Conservation (phyloP, 768 basidiomycete species). For the Tricholomella constricta region DNA sequence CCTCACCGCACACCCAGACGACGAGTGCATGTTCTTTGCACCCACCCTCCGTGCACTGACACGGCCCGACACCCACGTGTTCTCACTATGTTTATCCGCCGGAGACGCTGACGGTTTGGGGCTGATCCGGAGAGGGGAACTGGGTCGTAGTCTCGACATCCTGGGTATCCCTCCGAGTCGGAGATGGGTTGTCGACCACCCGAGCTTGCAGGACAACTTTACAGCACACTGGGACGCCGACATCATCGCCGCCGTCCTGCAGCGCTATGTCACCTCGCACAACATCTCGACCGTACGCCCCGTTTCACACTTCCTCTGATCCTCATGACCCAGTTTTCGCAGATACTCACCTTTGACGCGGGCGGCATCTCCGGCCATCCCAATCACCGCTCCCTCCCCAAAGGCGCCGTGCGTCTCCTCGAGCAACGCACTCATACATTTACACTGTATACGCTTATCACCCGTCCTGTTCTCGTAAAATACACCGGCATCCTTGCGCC, state of each 20-base stretch:
- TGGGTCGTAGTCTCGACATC: constrained; percentile 62
- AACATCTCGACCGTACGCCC: constrained; percentile 62
- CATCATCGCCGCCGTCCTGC: constrained; percentile 58
- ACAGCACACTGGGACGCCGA: constrained; percentile 62
- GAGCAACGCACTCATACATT: constrained; percentile 19
- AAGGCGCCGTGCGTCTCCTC: constrained; percentile 52
- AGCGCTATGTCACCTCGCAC: constrained; percentile 57
- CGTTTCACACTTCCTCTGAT: constrained; percentile 6
- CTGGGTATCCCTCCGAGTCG: constrained; percentile 60
- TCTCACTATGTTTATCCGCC: constrained; percentile 72
- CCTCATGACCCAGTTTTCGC: constrained; percentile 4
- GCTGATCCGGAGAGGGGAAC: constrained; percentile 54
- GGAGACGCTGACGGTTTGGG: constrained; percentile 86
- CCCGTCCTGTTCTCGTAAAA: constrained; percentile 58
- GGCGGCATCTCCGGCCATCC: constrained; percentile 81
- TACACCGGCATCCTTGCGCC: constrained; percentile 62
- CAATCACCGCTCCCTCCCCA: constrained; percentile 76
- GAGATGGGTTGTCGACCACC: constrained; percentile 67
- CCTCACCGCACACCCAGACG: constrained; percentile 92
- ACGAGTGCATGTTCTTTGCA: constrained; percentile 93
- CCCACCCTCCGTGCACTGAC: constrained; percentile 71
- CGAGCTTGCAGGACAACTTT: constrained; percentile 80
- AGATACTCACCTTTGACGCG: constrained; percentile 88
- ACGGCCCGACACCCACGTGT: constrained; percentile 21
- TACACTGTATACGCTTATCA: constrained; percentile 59